Percentiles rank a stretch among this genome's conserved stretches.
These are phyloP conservation scores for Geotrichum candidum DNA, from an alignment of 1,139 yeast species.

Conservation along the genomic window DNA sequence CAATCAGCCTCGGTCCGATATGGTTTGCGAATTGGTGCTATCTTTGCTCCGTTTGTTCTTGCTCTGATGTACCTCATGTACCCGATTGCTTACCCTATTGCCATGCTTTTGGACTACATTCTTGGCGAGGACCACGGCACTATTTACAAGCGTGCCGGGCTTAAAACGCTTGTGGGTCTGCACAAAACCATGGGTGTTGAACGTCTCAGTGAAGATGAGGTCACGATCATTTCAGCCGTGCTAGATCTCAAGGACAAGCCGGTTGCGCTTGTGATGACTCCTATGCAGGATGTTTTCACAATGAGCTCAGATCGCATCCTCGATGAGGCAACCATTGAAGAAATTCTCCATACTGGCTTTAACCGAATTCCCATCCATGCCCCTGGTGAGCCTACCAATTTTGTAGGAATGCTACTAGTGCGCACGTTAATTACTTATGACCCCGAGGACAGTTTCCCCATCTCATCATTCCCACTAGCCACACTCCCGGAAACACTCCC, in stretches of 20 bases:
- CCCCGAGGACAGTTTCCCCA: constrained; percentile 92
- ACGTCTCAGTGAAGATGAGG: constrained; percentile 86
- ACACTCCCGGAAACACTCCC: constrained; percentile 92
- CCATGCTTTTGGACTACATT: constrained; percentile 68
- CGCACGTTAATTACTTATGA: constrained; percentile 90
- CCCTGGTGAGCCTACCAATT: constrained; percentile 84
- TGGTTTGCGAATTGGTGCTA: constrained; percentile 87
- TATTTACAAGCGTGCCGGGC: constrained; percentile 84
- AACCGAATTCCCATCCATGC: constrained; percentile 93
- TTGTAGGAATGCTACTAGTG: constrained; percentile 91
- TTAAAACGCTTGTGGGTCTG: constrained; percentile 85
- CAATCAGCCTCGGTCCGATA: constrained; percentile 89
- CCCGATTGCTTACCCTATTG: constrained; percentile 90
- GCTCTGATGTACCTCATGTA: constrained; percentile 82
- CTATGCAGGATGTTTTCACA: constrained; percentile 83
- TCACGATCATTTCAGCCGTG: constrained; percentile 90
- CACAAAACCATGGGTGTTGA: constrained; percentile 89
- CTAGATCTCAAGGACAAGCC: constrained; percentile 88
- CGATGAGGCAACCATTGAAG: constrained; percentile 81
- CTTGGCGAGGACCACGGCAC: constrained; percentile 97
- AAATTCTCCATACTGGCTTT: constrained; percentile 89
- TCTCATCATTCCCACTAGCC: constrained; percentile 89
- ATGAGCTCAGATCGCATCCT: constrained; percentile 78
- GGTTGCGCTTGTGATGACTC: constrained; percentile 87
- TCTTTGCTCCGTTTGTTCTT: constrained; percentile 83